Conservation (phyloP, 805 yeast genomes). For the Phaffomyces opuntiae region DNA sequence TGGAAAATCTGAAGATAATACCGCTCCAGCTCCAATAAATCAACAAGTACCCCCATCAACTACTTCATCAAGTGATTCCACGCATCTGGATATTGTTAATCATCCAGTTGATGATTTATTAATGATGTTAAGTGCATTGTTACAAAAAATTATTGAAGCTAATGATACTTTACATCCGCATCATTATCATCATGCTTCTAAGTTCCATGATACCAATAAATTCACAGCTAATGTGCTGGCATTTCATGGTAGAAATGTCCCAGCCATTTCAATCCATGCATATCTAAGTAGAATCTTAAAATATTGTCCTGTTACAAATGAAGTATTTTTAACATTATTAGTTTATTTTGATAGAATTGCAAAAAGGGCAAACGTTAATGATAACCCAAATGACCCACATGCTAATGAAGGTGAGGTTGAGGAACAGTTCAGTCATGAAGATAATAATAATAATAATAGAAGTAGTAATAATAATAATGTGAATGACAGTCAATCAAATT, state of each 20-base stretch:
- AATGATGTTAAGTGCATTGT: constrained; percentile 75
- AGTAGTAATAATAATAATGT: too few species aligned
- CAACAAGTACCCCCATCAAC: constrained; percentile 8
- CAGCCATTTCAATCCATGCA: constrained; percentile 89
- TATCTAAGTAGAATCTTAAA: constrained; percentile 85
- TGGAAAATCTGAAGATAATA: too few species aligned
- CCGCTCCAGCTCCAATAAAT: too few species aligned
- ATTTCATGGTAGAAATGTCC: constrained; percentile 93
- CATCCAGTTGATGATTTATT: constrained; percentile 78
- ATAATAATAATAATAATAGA: background rate
- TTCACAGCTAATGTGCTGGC: constrained; percentile 70
- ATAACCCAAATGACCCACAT: constrained; percentile 8
- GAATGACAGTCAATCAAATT: background rate
- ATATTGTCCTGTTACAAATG: constrained; percentile 98
- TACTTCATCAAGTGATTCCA: constrained; percentile 1
- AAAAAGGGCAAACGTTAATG: constrained; percentile 60
- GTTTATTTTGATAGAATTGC: constrained; percentile 95
- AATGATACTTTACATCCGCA: constrained; percentile 77
- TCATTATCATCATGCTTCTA: constrained; percentile 24
- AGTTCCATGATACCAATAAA: constrained; percentile 30
- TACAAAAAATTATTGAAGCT: constrained; percentile 83
- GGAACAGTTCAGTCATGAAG: constrained; percentile 11
- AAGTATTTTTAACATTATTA: constrained; percentile 81
- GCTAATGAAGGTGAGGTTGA: constrained; percentile 17
- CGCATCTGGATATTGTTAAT: constrained; percentile 53